These are phyloP conservation scores for Amborella trichopoda DNA, from an alignment of 164 flowering plant species.

Conservation along the genomic window DNA sequence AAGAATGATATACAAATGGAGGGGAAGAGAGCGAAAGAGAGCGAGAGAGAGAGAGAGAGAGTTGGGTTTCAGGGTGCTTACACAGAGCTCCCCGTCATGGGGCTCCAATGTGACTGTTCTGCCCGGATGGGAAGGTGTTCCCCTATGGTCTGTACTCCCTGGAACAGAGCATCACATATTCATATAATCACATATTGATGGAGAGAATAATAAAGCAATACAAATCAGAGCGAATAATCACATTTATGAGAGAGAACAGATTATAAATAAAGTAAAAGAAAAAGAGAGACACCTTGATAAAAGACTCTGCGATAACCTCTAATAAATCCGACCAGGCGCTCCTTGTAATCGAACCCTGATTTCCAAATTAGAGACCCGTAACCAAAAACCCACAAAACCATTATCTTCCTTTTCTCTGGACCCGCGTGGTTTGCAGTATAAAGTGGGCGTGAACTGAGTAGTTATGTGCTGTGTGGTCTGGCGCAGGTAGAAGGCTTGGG, in stretches of 20 bases:
- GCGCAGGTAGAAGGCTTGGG: no score
- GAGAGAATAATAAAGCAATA: background rate
- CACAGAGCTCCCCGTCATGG: constrained; percentile 64
- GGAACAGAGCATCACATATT: background rate
- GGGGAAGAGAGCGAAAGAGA: background rate
- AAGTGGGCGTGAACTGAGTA: no score
- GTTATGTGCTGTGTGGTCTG: no score
- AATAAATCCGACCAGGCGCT: constrained; percentile 76
- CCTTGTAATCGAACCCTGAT: constrained; percentile 68
- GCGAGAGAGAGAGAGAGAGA: background rate
- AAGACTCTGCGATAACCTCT: constrained; percentile 89
- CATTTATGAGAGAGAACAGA: background rate
- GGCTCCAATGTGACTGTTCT: constrained; percentile 89
- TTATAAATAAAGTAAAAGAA: constrained; percentile 8
- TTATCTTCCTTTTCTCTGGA: constrained; percentile 9
- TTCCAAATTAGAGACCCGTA: constrained; percentile 97
- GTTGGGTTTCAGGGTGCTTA: constrained; percentile 25
- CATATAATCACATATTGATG: background rate
- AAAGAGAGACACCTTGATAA: constrained; percentile 50
- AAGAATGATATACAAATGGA: background rate
- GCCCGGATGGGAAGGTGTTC: constrained; percentile 82
- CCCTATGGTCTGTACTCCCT: constrained; percentile 98
- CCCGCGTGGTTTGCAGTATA: background rate
- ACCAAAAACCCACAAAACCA: constrained; percentile 94
- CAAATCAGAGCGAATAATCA: background rate